Conservation (phyloP, 1,284 basidiomycete genomes). For the Rhodotorula sp. region DNA sequence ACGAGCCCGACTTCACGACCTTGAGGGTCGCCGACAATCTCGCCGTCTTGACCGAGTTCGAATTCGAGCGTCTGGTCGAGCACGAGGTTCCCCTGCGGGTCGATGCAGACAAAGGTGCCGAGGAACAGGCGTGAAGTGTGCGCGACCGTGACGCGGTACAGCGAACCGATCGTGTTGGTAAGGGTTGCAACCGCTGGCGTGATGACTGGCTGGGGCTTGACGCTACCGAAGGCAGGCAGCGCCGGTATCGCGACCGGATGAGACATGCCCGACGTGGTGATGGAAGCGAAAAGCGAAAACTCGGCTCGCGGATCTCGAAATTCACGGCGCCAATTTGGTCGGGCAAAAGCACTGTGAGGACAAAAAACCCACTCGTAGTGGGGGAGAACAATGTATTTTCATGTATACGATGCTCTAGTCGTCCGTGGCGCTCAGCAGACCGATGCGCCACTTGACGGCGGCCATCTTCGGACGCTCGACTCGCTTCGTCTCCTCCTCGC, state of each 20-base stretch:
- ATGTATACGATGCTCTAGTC: not conserved
- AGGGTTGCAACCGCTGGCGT: conserved; percentile 17
- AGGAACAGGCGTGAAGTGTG: conserved; percentile 23
- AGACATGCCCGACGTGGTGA: not conserved
- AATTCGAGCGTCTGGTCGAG: conserved; percentile 32
- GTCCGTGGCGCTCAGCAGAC: conserved; percentile 1
- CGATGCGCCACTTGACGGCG: conserved; percentile 25
- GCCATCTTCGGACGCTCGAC: conserved; percentile 31
- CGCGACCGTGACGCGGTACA: conserved; percentile 24
- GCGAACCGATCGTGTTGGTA: conserved; percentile 15
- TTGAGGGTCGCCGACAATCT: not conserved
- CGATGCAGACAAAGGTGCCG: conserved; percentile 35
- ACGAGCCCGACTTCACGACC: conserved; percentile 33
- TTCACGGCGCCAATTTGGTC: too few species aligned
- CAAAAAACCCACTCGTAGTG: not conserved
- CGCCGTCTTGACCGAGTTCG: conserved; percentile 2
- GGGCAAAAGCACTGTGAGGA: not conserved
- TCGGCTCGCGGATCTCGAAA: not conserved
- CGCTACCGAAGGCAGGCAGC: conserved; percentile 4
- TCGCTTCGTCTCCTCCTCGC: conserved; percentile 32
- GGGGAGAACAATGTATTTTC: not conserved
- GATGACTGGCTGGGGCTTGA: conserved; percentile 13
- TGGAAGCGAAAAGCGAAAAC: not conserved
- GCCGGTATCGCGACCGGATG: not conserved
- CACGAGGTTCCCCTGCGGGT: conserved; percentile 38